Conservation (phyloP, 2,329 filamentous ascomycete species). For the Fusarium humuli region DNA sequence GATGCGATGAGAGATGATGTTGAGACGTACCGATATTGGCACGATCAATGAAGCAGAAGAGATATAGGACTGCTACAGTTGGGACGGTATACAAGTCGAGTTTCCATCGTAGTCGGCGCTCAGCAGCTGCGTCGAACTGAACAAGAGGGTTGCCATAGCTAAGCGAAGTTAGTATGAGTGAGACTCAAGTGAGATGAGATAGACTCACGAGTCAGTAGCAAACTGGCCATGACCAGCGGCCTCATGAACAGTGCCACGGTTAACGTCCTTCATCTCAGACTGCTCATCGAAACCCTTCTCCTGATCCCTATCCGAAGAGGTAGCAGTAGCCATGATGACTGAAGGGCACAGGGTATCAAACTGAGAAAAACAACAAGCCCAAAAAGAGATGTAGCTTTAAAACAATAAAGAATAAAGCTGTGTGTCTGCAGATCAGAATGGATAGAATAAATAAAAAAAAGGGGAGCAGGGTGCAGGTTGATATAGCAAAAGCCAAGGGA, state of each 20-base stretch:
- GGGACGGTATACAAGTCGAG: conserved; percentile 75
- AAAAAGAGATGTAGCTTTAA: neutral
- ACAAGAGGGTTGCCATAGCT: conserved; percentile 46
- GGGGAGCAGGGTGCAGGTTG: conserved; percentile 12
- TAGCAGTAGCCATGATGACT: conserved; percentile 22
- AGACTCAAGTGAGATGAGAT: neutral
- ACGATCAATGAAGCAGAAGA: conserved; percentile 81
- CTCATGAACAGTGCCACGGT: conserved; percentile 31
- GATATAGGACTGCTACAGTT: conserved; percentile 73
- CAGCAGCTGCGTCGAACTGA: conserved; percentile 55
- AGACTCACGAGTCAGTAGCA: conserved; percentile 44
- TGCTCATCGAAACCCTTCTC: conserved; percentile 40
- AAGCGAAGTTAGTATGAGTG: conserved; percentile 10
- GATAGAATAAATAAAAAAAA: neutral
- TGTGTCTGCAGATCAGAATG: conserved; percentile 20
- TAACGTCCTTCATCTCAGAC: conserved; percentile 37
- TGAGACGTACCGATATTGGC: conserved; percentile 72
- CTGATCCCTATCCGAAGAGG: conserved; percentile 42
- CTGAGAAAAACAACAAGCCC: neutral
- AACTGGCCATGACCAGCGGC: conserved; percentile 39
- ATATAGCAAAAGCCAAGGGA: conserved; percentile 35
- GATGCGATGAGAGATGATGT: neutral
- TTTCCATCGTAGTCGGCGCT: conserved; percentile 69
- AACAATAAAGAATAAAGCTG: neutral
- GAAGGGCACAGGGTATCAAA: neutral